Evolutionary conservation across 176 grass and related monocot species (phyloP), one percentile per base, ranked within the genome.

Genomic region (Elaeis guineensis): DNA sequence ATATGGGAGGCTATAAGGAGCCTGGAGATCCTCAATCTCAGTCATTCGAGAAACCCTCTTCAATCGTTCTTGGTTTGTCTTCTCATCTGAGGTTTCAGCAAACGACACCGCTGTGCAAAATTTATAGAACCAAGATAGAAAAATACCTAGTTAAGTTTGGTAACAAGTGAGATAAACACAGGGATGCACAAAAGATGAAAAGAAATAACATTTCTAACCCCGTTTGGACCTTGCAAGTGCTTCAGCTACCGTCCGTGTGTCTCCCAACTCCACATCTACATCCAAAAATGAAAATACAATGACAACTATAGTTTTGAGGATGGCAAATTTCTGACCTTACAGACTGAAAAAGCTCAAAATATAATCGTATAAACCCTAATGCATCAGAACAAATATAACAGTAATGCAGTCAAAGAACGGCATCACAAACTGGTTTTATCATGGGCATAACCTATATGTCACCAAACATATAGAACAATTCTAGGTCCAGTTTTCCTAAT

Each of bases 21-120:
- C 83, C 82, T 90, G 86, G 66, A 96, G 66, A 68, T 96, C 92
- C 28, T 85, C 91, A 69, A 96, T 87, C 66, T 87, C 92, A 65
- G 83, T 96, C 91, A 96, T 90, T 29, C 83, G 80, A 56, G 86
- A 72, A 72, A 82, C 86, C 63, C 75, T 90, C 67, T 77, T 50
- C 23, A 56, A 65, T 39, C 87, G 79, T 65, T 85, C 80, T 72
- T 66, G 64, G 65, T 74, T 78, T 50, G 68, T 58, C 72, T 88
- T 80, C 58, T 96, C 92, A 78, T 73, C 65, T 51, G 60, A 53
- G 59, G 62, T 76, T 29, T 69, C 80, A 66, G 78, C 61, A 66
- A 67, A 75, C 66, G 77, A 75, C 60, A 87, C 86, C 90, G 80
- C 49, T 24, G 16, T 50, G 75, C 18, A 63, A 58, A 49, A 78